Percentiles rank a stretch among this genome's conserved stretches.
Conservation (phyloP, 2,329 filamentous ascomycete species). For the Aureobasidium zeae region DNA sequence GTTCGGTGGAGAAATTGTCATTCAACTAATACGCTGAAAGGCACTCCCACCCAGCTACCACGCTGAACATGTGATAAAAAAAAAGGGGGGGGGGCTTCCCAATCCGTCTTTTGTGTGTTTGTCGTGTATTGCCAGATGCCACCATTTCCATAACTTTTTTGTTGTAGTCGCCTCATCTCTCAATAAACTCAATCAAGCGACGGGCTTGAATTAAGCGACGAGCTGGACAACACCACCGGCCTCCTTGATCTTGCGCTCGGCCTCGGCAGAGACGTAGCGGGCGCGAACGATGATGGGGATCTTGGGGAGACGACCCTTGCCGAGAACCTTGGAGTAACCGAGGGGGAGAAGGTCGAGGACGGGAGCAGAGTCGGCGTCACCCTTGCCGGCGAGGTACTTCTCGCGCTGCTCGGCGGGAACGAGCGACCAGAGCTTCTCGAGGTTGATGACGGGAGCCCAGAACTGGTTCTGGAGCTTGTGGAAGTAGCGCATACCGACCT, state of each 20-base stretch:
- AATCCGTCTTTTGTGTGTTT: too few species aligned
- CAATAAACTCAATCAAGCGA: neutral
- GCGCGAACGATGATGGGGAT: slow-evolving; percentile 91
- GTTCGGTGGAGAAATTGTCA: slow-evolving; percentile 15
- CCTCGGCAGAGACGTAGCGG: slow-evolving; percentile 89
- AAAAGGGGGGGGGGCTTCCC: too few species aligned
- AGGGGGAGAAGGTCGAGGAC: slow-evolving; percentile 95
- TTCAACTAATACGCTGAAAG: slow-evolving; percentile 15
- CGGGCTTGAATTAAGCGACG: slow-evolving; percentile 67
- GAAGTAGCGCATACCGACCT: slow-evolving; percentile 60
- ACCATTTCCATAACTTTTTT: slow-evolving; percentile 13
- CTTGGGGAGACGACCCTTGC: slow-evolving; percentile 91
- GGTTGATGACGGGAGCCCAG: slow-evolving; percentile 15
- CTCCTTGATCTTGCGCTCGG: slow-evolving; percentile 98
- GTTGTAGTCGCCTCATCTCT: neutral
- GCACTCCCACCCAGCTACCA: slow-evolving; percentile 14
- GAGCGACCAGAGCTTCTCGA: slow-evolving; percentile 76
- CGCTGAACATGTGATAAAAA: slow-evolving; percentile 5
- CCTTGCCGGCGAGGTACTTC: slow-evolving; percentile 72
- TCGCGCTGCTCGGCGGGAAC: slow-evolving; percentile 89
- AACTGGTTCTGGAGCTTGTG: slow-evolving; percentile 93
- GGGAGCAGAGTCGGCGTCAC: slow-evolving; percentile 87
- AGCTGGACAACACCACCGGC: slow-evolving; percentile 93
- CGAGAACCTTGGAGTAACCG: slow-evolving; percentile 97
- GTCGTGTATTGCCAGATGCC: slow-evolving; percentile 7